Conservation (phyloP, 768 basidiomycete genomes). For the Boletus coccyginus region DNA sequence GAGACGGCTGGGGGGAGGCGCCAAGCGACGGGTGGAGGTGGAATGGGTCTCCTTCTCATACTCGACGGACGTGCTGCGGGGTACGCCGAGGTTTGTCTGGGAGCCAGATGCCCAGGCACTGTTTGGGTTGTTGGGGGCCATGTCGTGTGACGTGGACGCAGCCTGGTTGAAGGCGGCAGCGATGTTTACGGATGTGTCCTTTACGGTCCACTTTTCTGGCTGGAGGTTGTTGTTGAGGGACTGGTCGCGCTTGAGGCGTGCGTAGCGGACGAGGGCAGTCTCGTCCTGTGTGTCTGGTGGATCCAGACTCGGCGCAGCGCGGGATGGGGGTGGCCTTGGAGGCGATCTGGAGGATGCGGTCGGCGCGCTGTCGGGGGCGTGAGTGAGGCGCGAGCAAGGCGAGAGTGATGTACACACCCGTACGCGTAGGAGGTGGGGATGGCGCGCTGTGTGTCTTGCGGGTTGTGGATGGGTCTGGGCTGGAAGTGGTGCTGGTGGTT, state of each 20-base stretch:
- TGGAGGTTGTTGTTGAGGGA: slow-evolving; percentile 33
- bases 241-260: slow-evolving; percentile 46
- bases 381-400: slow-evolving; percentile 15
- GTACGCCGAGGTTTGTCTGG: slow-evolving; percentile 45
- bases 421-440: slow-evolving; percentile 65
- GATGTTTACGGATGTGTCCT: slow-evolving; percentile 85
- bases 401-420: slow-evolving; percentile 46
- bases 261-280: slow-evolving; percentile 45
- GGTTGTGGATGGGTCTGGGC: slow-evolving; percentile 18
- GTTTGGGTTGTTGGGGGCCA: slow-evolving; percentile 52
- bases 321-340: slow-evolving; percentile 39
- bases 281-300: slow-evolving; percentile 30
- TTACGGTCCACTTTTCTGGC: slow-evolving; percentile 70
- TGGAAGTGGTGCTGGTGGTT: slow-evolving; percentile 15
- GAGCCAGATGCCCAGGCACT: slow-evolving; percentile 64
- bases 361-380: slow-evolving; percentile 46
- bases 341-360: slow-evolving; percentile 57
- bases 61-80: slow-evolving; percentile 77
- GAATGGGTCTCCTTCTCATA: slow-evolving; percentile 67
- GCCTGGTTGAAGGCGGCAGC: slow-evolving; percentile 80
- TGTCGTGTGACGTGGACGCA: slow-evolving; percentile 41
- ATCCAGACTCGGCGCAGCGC: too few species aligned
- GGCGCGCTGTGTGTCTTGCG: slow-evolving; percentile 37
- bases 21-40: slow-evolving; percentile 54
- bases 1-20: slow-evolving; percentile 56